A percentile compares a stretch with the other conserved stretches of the same genome.
Evolutionary conservation across 768 basidiomycete species (phyloP).

Genomic region (Kwoniella mangroviensis): DNA sequence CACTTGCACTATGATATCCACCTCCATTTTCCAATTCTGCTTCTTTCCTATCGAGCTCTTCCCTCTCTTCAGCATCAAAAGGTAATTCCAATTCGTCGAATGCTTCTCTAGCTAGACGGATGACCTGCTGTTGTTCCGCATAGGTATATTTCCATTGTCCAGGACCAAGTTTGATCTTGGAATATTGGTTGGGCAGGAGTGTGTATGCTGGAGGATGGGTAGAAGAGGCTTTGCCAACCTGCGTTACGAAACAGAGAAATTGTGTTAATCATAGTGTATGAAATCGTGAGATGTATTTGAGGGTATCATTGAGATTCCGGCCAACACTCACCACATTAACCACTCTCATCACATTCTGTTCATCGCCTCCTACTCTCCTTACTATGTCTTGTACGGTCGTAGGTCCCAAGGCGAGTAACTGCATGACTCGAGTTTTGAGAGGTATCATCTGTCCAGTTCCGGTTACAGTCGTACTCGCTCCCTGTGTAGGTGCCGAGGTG

Average conservation of each 20-base stretch:
- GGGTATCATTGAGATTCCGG: background rate
- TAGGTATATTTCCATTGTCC: slow-evolving; percentile 44
- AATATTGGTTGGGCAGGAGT: slow-evolving; percentile 44
- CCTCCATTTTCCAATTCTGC: slow-evolving; percentile 22
- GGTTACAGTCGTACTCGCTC: background rate
- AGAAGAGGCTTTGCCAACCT: slow-evolving; percentile 39
- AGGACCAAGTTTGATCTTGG: slow-evolving; percentile 47
- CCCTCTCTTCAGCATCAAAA: slow-evolving; percentile 40
- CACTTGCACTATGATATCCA: slow-evolving; percentile 20
- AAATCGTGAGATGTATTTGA: too few species aligned
- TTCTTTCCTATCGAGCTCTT: slow-evolving; percentile 41
- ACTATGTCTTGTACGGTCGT: slow-evolving; percentile 37
- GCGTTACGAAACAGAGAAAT: background rate
- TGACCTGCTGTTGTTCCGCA: slow-evolving; percentile 35
- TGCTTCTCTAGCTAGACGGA: slow-evolving; percentile 35
- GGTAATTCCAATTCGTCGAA: slow-evolving; percentile 47
- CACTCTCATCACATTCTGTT: slow-evolving; percentile 47
- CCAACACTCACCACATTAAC: slow-evolving; percentile 44
- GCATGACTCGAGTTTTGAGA: slow-evolving; percentile 52
- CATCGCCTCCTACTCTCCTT: slow-evolving; percentile 38
- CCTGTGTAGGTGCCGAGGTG: background rate
- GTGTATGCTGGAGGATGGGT: slow-evolving; percentile 31
- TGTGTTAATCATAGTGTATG: background rate
- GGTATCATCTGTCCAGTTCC: slow-evolving; percentile 32
- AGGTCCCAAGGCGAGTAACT: slow-evolving; percentile 46